A percentile compares a stretch with the other conserved stretches of the same genome.
phyloP scores from a whole-genome alignment of 345 rosid genomes.

The Lepidium didymum region DNA sequence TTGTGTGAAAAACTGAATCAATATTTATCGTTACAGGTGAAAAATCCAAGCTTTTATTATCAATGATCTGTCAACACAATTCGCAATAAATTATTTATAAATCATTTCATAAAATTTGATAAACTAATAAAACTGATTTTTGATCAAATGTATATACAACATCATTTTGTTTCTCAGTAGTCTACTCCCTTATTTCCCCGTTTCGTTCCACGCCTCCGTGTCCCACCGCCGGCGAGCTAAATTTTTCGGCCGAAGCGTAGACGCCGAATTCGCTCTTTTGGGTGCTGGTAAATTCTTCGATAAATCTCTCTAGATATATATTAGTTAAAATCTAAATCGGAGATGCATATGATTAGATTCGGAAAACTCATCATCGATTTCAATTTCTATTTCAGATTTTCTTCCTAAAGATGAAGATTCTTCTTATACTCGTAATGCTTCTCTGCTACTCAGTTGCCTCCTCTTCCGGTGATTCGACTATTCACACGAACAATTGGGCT shows the following conservation, averaged over 20 bases:
- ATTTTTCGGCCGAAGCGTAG: neutral
- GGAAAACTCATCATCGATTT: neutral
- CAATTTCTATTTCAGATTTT: neutral
- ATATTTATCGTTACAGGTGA: too few species aligned
- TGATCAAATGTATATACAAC: neutral
- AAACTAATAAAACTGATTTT: too few species aligned
- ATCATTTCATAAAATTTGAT: neutral
- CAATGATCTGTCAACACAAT: neutral
- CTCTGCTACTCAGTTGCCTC: conserved; percentile 27
- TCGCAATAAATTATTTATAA: neutral
- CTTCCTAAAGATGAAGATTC: conserved; percentile 12
- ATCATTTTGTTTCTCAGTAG: too few species aligned
- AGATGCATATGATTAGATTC: conserved; percentile 1
- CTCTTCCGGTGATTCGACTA: conserved; percentile 55
- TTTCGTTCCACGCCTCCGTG: neutral
- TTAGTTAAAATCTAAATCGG: neutral
- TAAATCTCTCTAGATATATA: neutral
- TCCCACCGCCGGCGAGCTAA: conserved; percentile 1
- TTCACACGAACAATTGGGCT: conserved; percentile 98
- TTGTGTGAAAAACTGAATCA: too few species aligned
- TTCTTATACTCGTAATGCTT: conserved; percentile 18
- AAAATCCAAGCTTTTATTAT: too few species aligned
- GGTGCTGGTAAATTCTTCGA: neutral
- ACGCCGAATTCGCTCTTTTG: neutral
- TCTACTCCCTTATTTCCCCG: neutral